Conservation (phyloP, 108 stramenopile genomes). For the Nitzschia inconspicua region DNA sequence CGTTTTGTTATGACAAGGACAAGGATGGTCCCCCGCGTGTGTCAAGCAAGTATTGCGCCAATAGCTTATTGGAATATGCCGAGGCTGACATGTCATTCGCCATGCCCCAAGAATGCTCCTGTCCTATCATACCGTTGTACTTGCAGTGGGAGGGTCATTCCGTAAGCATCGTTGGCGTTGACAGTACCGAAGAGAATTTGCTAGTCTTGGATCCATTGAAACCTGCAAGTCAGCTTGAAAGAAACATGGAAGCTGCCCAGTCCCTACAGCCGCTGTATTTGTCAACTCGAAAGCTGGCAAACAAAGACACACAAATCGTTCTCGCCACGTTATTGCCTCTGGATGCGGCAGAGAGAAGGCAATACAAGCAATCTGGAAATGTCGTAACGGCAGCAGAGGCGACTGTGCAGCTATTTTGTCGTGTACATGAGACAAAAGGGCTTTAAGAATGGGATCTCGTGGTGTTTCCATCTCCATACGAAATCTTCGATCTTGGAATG, state of each 20-base stretch:
- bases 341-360: background rate
- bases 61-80: no score
- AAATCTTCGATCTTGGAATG: no score
- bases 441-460: no score
- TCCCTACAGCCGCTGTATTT: background rate
- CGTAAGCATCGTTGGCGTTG: conserved; percentile 70
- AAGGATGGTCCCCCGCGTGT: background rate
- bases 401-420: no score
- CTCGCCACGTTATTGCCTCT: background rate
- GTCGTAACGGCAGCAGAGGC: conserved; percentile 10
- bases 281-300: background rate
- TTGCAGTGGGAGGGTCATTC: conserved; percentile 88
- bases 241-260: background rate
- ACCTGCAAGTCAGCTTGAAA: background rate
- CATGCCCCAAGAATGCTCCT: background rate
- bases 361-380: background rate
- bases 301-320: conserved; percentile 12
- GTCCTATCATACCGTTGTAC: conserved; percentile 57
- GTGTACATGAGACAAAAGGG: no score
- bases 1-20: conserved; percentile 2
- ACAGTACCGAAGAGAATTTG: conserved; percentile 26
- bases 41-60: no score
- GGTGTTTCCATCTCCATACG: no score
- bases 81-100: no score
- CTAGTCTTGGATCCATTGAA: conserved; percentile 65